Evolutionary conservation across 345 rosid species (phyloP), one percentile per base, ranked within the genome.

Genomic region (Ceriops zippeliana): DNA sequence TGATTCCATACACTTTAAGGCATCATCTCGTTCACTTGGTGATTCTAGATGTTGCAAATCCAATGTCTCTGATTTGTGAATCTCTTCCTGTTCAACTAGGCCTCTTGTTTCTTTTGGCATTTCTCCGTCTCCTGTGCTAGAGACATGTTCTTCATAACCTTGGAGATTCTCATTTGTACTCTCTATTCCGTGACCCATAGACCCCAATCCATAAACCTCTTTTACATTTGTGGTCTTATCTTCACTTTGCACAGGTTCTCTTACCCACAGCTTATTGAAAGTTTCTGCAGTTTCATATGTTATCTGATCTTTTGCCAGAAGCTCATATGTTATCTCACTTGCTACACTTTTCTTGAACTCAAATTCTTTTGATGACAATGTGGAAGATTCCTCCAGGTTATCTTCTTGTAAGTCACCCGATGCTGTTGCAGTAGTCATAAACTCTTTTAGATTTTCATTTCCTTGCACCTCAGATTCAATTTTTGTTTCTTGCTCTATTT

Each of bases 281-380:
- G 57, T 60, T 73, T 73, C 74, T 54, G 65, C 46, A 42, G 49
- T 37, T 70, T 58, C 79, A 57, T 57, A 1, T 7, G 69, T 52
- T 58, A 13, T 59, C 26, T 67, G 56, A n/a, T 26, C 11, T 38
- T 34, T 56, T 49, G 32, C 66, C 42, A 63, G 51, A 34, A 71
- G 35, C 51, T 69, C 65, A 32, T 68, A 69, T 67, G 5, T 35
- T 61, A 38, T 54, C 37, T 71, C 63, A 9, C 42, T 76, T 52
- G 64, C 81, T 74, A 69, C 70, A 28, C 8, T 52, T 34, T 37
- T 63, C 54, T 22, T 20, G 47, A 26, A 46, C 47, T 68, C 62
- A 62, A 47, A 34, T 58, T 69, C 80, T 58, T 71, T 60, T 34
- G 78, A 52, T 73, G 67, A 52, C 15, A 57, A 11, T 66, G 31